These are phyloP conservation scores for Xylaria sp. DNA, from an alignment of 2,329 filamentous ascomycete genomes.

Conservation along the genomic window DNA sequence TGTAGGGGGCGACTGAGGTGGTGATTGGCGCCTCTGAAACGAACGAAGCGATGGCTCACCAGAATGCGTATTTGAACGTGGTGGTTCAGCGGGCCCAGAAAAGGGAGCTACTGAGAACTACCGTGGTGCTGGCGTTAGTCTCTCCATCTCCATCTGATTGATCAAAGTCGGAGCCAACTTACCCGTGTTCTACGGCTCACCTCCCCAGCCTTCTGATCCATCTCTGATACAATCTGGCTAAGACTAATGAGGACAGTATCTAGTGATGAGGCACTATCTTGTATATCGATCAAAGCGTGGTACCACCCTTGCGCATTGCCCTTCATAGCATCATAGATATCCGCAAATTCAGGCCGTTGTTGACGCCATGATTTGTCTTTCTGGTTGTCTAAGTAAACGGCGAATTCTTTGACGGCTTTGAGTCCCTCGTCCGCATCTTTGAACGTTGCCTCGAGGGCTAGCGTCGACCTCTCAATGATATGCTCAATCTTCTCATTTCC, in stretches of 20 bases:
- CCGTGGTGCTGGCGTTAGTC: constrained; percentile 8
- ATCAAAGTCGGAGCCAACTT: constrained; percentile 47
- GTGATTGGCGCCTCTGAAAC: constrained; percentile 30
- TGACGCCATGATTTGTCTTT: constrained; percentile 64
- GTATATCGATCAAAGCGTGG: constrained; percentile 76
- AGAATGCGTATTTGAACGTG: constrained; percentile 27
- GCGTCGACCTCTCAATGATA: constrained; percentile 79
- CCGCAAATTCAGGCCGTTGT: constrained; percentile 66
- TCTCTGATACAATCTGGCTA: constrained; percentile 79
- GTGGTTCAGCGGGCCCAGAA: constrained; percentile 34
- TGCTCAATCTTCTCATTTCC: constrained; percentile 93
- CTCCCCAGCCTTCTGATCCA: constrained; percentile 82
- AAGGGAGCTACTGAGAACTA: constrained; percentile 41
- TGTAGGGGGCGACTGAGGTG: constrained; percentile 17
- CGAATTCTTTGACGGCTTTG: constrained; percentile 76
- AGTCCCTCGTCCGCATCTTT: constrained; percentile 81
- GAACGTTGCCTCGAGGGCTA: constrained; percentile 76
- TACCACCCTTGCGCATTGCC: constrained; percentile 92
- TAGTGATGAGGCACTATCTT: constrained; percentile 73
- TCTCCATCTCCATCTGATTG: neutral
- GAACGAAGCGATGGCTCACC: constrained; percentile 31
- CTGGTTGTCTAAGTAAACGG: constrained; percentile 73
- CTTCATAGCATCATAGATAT: constrained; percentile 88
- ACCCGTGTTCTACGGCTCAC: constrained; percentile 80
- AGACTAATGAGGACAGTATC: constrained; percentile 74